These are phyloP conservation scores for Hyaloperonospora arabidopsidis DNA, from an alignment of 352 stramenopile genomes.

Conservation along the genomic window DNA sequence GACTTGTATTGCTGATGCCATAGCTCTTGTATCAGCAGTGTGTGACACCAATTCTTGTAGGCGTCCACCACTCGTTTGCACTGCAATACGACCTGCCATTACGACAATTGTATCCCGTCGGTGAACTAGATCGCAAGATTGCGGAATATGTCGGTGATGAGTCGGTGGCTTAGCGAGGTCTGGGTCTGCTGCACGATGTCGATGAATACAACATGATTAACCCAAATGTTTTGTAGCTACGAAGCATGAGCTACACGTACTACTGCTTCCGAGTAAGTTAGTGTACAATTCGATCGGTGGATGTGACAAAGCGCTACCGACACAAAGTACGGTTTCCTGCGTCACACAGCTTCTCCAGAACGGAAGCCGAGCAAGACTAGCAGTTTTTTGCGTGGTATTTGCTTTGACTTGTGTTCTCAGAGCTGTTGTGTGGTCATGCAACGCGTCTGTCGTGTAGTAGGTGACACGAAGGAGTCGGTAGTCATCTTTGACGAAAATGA, in stretches of 20 bases:
- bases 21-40: constrained; percentile 85
- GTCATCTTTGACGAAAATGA: constrained; percentile 84
- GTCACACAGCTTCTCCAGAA: constrained; percentile 12
- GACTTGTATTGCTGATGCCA: constrained; percentile 72
- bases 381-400: constrained; percentile 54
- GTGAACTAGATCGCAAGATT: constrained; percentile 58
- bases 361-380: constrained; percentile 28
- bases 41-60: constrained; percentile 84
- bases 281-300: constrained; percentile 38
- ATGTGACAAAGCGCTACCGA: constrained; percentile 10
- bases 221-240: constrained; percentile 44
- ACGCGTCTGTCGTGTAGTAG: constrained; percentile 71
- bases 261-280: constrained; percentile 35
- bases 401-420: constrained; percentile 63
- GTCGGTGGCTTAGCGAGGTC: constrained; percentile 40
- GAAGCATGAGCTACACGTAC: constrained; percentile 45
- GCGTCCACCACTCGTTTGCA: constrained; percentile 67
- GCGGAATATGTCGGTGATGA: constrained; percentile 65
- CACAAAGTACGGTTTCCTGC: constrained; percentile 9
- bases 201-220: constrained; percentile 36
- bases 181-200: constrained; percentile 45
- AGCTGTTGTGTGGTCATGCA: constrained; percentile 56
- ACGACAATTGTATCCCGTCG: constrained; percentile 59
- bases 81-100: constrained; percentile 49
- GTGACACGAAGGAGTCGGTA: constrained; percentile 79